Evolutionary conservation across 805 yeast genomes (phyloP), one percentile per base, ranked within the genome.

Genomic region (Candida patagonica): DNA sequence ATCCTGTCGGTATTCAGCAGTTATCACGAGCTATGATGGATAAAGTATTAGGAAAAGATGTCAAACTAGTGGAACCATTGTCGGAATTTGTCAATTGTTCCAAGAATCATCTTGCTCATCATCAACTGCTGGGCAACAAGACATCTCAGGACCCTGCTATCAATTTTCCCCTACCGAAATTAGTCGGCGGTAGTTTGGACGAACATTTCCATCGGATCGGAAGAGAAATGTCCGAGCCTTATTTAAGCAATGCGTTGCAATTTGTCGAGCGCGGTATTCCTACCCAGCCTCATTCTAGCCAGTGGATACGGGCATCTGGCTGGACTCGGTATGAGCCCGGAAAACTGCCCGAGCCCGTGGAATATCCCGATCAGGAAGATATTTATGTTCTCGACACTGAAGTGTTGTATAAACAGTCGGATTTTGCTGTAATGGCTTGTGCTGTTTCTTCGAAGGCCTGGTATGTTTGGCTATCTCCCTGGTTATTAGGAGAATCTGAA

Each of bases 391-490:
- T 89, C 57, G 99, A 92, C 59, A 88, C 85, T 8, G 99, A 92
- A 57, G 84, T 80, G 0, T 56, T 88, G 53, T 88, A 86, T 60
- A 79, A 84, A 48, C 60, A 75, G 1, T 74, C 92, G 0, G 72
- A 70, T 3, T 88, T 76, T 54, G 79, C 97, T 0, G 74, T 82
- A 0, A 55, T 92, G 59, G 96, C 95, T 1, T 73, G 83, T 0
- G 94, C 95, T 8, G 78, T 70, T 1, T 76, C 95, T 0, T 56
- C 68, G 0, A 65, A 70, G 7, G 94, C 95, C 0, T 87, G 96
- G 95, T 92, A 88, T 54, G 77, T 79, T 0, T 92, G 99, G 99
- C 78, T 86, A 6, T 86, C 95, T 0, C 98, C 99, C 0, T 78
- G 71, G 55, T 57, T 92, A 16, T 68, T 81, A 1, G 73, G 71